Percentiles rank a stretch among this genome's conserved stretches.
Evolutionary conservation across 179 eudicot genomes (phyloP).

Genomic region (Spergularia azorica): DNA sequence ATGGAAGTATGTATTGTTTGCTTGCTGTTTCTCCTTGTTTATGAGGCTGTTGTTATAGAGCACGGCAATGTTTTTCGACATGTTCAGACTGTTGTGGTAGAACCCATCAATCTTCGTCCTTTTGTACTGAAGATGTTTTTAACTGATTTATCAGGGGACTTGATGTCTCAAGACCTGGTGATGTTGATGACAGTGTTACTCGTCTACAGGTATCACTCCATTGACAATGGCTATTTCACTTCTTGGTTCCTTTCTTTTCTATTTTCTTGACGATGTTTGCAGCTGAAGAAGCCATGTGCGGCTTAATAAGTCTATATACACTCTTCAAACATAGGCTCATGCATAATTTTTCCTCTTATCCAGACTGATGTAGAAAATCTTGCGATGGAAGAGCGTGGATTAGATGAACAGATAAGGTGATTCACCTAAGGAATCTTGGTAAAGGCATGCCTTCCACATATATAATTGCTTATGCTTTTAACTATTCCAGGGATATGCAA

Average conservation of each 20-base stretch:
- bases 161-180: slow-evolving; percentile 71
- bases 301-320: not conserved
- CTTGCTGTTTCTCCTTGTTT: slow-evolving; percentile 9
- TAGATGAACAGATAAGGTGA: slow-evolving; percentile 86
- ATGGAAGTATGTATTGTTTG: slow-evolving; percentile 73
- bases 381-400: slow-evolving; percentile 62
- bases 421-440: not conserved
- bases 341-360: slow-evolving; percentile 22
- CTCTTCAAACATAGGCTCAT: not conserved
- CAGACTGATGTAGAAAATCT: slow-evolving; percentile 85
- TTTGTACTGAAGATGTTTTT: slow-evolving; percentile 26
- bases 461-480: slow-evolving; percentile 23
- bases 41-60: not conserved
- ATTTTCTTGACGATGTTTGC: not conserved
- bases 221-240: not conserved
- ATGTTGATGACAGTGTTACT: slow-evolving; percentile 55
- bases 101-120: slow-evolving; percentile 1
- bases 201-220: slow-evolving; percentile 64
- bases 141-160: slow-evolving; percentile 62
- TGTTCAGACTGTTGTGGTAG: not conserved
- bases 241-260: not conserved
- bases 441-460: slow-evolving; percentile 6
- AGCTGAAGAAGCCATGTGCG: not conserved
- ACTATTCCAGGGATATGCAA: slow-evolving; percentile 78
- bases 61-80: not conserved